phyloP scores from a whole-genome alignment of 805 yeast species.

The Metschnikowia henanensis region DNA sequence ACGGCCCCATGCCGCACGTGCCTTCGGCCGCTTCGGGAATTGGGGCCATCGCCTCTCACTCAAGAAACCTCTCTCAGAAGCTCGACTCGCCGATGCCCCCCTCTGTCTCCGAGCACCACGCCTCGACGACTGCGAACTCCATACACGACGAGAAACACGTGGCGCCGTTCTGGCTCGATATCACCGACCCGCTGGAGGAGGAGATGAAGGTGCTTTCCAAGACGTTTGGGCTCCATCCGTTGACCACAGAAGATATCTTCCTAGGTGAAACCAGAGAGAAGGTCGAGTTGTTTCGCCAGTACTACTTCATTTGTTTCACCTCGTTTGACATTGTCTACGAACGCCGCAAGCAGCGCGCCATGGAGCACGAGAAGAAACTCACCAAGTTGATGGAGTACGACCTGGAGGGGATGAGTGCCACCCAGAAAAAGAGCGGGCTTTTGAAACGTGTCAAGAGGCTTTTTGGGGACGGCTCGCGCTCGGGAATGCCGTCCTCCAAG shows the following conservation, averaged over 20 bases:
- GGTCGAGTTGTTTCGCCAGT: slow-evolving; percentile 87
- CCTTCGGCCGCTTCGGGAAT: not conserved
- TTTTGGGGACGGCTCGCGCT: slow-evolving; percentile 10
- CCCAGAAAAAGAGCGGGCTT: slow-evolving; percentile 6
- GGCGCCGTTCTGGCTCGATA: slow-evolving; percentile 81
- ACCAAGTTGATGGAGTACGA: slow-evolving; percentile 36
- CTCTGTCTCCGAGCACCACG: slow-evolving; percentile 2
- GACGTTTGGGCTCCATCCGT: slow-evolving; percentile 93
- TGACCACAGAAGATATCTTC: slow-evolving; percentile 93
- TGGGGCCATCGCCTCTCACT: not conserved
- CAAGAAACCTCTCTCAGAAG: slow-evolving; percentile 5
- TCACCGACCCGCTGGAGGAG: slow-evolving; percentile 90
- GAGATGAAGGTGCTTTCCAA: slow-evolving; percentile 92
- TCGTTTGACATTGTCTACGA: slow-evolving; percentile 68
- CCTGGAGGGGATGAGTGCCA: slow-evolving; percentile 8
- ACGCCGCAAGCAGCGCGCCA: slow-evolving; percentile 51
- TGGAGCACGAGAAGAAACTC: slow-evolving; percentile 43
- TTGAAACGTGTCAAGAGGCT: slow-evolving; percentile 7
- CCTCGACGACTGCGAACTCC: slow-evolving; percentile 12
- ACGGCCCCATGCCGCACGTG: too few relatives aligned
- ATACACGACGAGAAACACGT: slow-evolving; percentile 6
- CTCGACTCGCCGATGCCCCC: slow-evolving; percentile 7
- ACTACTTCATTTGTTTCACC: slow-evolving; percentile 85
- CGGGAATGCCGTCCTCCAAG: slow-evolving; percentile 10
- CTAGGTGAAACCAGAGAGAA: slow-evolving; percentile 94